phyloP scores from a whole-genome alignment of 106 monocot genomes.

The Amphibolis antarctica region DNA sequence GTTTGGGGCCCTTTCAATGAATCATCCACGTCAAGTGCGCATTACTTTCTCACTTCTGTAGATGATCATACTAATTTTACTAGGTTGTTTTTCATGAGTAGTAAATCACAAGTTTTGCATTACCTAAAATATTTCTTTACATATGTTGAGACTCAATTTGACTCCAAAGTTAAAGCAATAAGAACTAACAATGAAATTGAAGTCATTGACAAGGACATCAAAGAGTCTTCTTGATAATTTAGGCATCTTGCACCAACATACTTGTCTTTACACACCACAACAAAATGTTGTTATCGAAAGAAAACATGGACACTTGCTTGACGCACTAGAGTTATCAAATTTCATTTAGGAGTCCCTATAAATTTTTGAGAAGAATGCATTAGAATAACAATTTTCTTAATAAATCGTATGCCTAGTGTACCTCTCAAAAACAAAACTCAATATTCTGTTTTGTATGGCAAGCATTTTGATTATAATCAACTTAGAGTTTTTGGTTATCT shows the following conservation, averaged over 20 bases:
- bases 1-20: not conserved
- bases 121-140: not conserved
- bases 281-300: slow-evolving; percentile 1
- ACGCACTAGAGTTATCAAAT: not conserved
- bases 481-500: no score
- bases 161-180: not conserved
- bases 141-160: not conserved
- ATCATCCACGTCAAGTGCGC: not conserved
- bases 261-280: not conserved
- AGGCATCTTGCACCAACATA: not conserved
- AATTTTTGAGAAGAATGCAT: not conserved
- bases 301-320: not conserved
- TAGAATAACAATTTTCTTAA: not conserved
- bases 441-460: no score
- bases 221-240: no score
- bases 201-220: not conserved
- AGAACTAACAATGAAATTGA: not conserved
- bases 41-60: not conserved
- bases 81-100: not conserved
- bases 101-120: not conserved
- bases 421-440: no score
- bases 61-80: not conserved
- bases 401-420: not conserved
- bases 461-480: no score
- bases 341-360: not conserved